These are phyloP conservation scores for Cystobasidiaceae sp. DNA, from an alignment of 1,284 basidiomycete genomes.

Conservation along the genomic window DNA sequence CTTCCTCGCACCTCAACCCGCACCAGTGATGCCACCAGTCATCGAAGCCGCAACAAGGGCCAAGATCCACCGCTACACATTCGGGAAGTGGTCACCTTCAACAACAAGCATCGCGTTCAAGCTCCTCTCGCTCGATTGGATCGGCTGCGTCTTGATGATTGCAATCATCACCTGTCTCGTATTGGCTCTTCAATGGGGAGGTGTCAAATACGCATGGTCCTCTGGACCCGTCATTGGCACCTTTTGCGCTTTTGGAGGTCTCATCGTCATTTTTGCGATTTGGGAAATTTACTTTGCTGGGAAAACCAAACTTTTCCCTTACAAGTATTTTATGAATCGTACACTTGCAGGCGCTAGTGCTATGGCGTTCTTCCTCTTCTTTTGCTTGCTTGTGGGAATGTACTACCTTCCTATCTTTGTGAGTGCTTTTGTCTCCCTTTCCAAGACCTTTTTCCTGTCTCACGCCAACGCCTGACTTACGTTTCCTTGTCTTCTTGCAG, in stretches of 20 bases:
- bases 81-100: conserved; percentile 31
- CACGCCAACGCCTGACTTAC: no score
- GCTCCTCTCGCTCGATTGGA: conserved; percentile 21
- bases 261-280: conserved; percentile 33
- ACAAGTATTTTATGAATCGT: conserved; percentile 38
- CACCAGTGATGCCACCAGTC: conserved; percentile 29
- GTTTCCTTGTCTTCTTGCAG: conserved; percentile 4
- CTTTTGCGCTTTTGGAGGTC: conserved; percentile 41
- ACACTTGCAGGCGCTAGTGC: conserved; percentile 43
- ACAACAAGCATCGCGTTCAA: conserved; percentile 32
- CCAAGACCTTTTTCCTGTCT: conserved; percentile 1
- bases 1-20: conserved; percentile 35
- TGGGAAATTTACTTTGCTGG: conserved; percentile 41
- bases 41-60: conserved; percentile 32
- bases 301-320: conserved; percentile 42
- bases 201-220: conserved; percentile 46
- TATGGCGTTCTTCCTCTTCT: conserved; percentile 48
- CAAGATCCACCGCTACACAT: conserved; percentile 29
- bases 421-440: conserved; percentile 36
- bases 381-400: conserved; percentile 46
- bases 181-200: conserved; percentile 43
- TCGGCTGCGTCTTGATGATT: conserved; percentile 41
- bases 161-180: conserved; percentile 44
- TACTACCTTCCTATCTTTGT: conserved; percentile 51
- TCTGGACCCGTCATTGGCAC: conserved; percentile 45